Percentiles rank a stretch among this genome's conserved stretches.
Evolutionary conservation across 129 eudicot species (phyloP).

Genomic region (Cynara cardunculus): DNA sequence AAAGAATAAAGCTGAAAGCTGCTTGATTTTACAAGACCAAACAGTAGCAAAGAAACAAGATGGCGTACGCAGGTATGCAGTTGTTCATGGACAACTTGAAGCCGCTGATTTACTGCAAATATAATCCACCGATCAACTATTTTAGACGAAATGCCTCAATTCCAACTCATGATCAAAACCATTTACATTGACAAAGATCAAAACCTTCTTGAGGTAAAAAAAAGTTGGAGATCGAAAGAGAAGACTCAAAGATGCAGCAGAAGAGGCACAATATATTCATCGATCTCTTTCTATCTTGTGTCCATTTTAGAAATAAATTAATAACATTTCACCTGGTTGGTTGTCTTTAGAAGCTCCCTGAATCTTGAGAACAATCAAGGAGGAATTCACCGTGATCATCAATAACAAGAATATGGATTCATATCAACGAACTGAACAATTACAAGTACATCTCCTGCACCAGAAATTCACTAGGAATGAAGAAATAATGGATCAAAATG

Average conservation of each 20-base stretch:
- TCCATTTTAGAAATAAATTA: too few species aligned
- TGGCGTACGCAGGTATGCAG: neutral
- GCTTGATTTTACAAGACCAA: neutral
- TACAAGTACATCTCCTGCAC: neutral
- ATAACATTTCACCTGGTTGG: too few species aligned
- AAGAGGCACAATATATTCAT: neutral
- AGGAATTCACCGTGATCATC: neutral
- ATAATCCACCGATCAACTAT: neutral
- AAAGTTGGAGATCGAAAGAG: too few species aligned
- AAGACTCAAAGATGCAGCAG: too few species aligned
- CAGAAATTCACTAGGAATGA: too few species aligned
- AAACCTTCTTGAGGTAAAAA: too few species aligned
- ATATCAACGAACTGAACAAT: neutral
- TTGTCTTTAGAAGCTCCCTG: too few species aligned
- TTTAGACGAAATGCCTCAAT: neutral
- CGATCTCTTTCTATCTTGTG: neutral
- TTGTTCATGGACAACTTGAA: neutral
- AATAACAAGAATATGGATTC: neutral
- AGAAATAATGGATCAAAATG: neutral
- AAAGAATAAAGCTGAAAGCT: neutral
- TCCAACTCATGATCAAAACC: neutral
- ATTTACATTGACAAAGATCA: neutral
- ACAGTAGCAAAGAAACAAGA: neutral
- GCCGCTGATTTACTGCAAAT: neutral
- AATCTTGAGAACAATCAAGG: neutral